phyloP scores from a whole-genome alignment of 176 grass and related monocot species.

The Metroxylon sagu region DNA sequence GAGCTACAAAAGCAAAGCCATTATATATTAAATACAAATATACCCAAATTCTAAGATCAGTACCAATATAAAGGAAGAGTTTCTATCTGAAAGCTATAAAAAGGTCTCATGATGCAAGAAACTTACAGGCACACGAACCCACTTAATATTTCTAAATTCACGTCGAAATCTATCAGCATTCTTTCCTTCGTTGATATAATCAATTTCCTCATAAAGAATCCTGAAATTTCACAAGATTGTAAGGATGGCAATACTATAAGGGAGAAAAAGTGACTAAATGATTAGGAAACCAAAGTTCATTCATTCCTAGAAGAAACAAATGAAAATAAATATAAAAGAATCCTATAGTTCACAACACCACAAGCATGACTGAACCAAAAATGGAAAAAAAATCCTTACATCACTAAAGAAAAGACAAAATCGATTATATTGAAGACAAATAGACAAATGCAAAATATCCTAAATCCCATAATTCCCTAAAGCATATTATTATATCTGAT shows the following conservation, averaged over 20 bases:
- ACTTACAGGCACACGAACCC: slow-evolving; percentile 90
- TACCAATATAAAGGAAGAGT: background rate
- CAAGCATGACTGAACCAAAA: no score
- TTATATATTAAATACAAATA: background rate
- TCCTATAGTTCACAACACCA: no score
- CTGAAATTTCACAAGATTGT: slow-evolving; percentile 38
- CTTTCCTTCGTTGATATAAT: slow-evolving; percentile 98
- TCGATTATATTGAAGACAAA: no score
- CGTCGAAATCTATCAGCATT: slow-evolving; percentile 96
- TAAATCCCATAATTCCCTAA: no score
- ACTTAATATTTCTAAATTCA: slow-evolving; percentile 98
- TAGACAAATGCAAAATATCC: no score
- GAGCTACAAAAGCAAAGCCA: slow-evolving; percentile 44
- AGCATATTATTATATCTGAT: no score
- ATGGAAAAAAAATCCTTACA: no score
- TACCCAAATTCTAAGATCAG: background rate
- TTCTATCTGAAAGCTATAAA: background rate
- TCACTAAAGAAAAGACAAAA: no score
- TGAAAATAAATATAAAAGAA: no score
- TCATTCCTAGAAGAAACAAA: no score
- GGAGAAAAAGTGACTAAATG: no score
- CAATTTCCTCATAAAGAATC: slow-evolving; percentile 98
- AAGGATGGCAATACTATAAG: background rate
- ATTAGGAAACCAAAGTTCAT: no score
- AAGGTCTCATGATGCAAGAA: slow-evolving; percentile 16